Evolutionary conservation across 2,329 filamentous ascomycete species (phyloP).

Genomic region (Didymellaceae sp.): DNA sequence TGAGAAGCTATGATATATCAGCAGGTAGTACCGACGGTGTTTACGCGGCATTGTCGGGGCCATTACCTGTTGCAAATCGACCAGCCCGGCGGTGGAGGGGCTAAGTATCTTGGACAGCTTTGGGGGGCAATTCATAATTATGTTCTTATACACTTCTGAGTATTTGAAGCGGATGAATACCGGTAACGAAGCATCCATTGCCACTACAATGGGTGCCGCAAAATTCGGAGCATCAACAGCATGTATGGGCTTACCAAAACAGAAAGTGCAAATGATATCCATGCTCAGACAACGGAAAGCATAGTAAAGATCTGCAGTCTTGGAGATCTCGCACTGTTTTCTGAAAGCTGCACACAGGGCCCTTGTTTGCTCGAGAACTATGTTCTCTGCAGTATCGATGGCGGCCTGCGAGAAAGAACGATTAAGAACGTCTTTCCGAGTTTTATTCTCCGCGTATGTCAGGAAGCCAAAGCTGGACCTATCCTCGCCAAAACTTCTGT

Average conservation of each 20-base stretch:
- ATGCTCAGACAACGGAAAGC: conserved; percentile 37
- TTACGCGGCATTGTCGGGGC: no score
- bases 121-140: conserved; percentile 49
- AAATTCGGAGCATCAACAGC: conserved; percentile 51
- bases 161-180: conserved; percentile 51
- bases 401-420: conserved; percentile 52
- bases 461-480: conserved; percentile 53
- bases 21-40: not conserved
- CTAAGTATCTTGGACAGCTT: conserved; percentile 45
- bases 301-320: conserved; percentile 32
- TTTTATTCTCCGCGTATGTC: conserved; percentile 50
- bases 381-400: conserved; percentile 45
- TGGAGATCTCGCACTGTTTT: conserved; percentile 27
- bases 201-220: conserved; percentile 51
- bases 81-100: conserved; percentile 47
- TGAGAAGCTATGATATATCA: conserved; percentile 29
- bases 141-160: conserved; percentile 45
- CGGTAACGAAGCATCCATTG: conserved; percentile 49
- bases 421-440: conserved; percentile 52
- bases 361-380: conserved; percentile 48
- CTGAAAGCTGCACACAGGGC: conserved; percentile 41
- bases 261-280: conserved; percentile 46
- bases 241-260: conserved; percentile 51
- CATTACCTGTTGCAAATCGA: conserved; percentile 48
- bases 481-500: conserved; percentile 51